Evolutionary conservation across 2,329 filamentous ascomycete species (phyloP).

Genomic region (Cladosporium sp.): DNA sequence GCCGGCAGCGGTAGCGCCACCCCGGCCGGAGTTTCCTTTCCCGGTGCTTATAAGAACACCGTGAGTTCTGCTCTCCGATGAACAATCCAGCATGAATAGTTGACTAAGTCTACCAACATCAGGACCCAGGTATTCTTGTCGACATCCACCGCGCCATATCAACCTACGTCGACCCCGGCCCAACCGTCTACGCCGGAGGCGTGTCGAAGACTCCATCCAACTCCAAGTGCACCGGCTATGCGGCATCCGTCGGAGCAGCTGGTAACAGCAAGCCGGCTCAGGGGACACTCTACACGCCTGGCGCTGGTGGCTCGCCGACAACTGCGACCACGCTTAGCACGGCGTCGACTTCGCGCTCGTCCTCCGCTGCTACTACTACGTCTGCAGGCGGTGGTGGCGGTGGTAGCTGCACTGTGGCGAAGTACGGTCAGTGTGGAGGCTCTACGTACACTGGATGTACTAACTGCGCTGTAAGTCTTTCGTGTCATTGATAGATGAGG

Average conservation of each 20-base stretch:
- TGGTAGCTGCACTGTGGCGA: conserved; percentile 8
- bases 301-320: background rate
- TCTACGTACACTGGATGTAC: conserved; percentile 6
- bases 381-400: conserved; percentile 1
- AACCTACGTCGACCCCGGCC: conserved; percentile 17
- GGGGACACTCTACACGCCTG: conserved; percentile 4
- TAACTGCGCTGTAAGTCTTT: conserved; percentile 9
- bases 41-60: conserved; percentile 15
- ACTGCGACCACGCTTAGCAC: conserved; percentile 7
- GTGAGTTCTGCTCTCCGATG: background rate
- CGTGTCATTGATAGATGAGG: too few species aligned
- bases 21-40: conserved; percentile 15
- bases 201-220: conserved; percentile 5
- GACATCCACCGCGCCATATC: conserved; percentile 18
- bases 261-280: background rate
- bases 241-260: conserved; percentile 2
- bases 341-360: background rate
- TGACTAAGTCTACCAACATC: conserved; percentile 8
- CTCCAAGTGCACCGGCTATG: conserved; percentile 9
- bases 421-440: conserved; percentile 13
- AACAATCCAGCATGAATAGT: too few species aligned
- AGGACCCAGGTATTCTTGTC: conserved; percentile 18
- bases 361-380: conserved; percentile 4
- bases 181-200: conserved; percentile 12
- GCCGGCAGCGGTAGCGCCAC: conserved; percentile 15